Conservation (phyloP, 164 flowering plant species). For the Umbellularia californica region DNA sequence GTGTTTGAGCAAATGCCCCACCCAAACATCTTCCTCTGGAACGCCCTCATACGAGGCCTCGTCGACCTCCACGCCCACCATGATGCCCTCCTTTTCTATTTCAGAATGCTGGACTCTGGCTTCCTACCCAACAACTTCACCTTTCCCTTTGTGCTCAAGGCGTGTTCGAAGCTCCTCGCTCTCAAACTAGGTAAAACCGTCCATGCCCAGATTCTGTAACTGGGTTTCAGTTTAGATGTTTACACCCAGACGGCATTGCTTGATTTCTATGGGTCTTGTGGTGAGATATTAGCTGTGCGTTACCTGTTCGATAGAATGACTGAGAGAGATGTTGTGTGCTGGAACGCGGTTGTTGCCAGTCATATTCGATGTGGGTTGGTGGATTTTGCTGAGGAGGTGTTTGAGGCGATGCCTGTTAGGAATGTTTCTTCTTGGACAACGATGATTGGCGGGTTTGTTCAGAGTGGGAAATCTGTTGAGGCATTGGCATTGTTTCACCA, state of each 20-base stretch:
- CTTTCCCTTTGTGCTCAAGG: constrained; percentile 16
- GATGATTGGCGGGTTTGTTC: constrained; percentile 16
- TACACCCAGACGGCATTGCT: constrained; percentile 19
- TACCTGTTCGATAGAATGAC: constrained; percentile 17
- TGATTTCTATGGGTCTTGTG: constrained; percentile 13
- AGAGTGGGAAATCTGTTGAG: constrained; percentile 8
- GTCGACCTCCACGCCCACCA: constrained; percentile 4
- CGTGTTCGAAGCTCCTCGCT: constrained; percentile 14
- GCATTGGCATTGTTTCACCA: constrained; percentile 10
- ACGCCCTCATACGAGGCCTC: constrained; percentile 13
- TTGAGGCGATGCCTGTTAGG: constrained; percentile 9
- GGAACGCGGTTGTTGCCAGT: constrained; percentile 13
- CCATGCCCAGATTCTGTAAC: constrained; percentile 10
- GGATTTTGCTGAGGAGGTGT: constrained; percentile 10
- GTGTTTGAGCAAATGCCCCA: constrained; percentile 13
- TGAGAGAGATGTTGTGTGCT: constrained; percentile 15
- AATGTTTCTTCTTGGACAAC: constrained; percentile 21
- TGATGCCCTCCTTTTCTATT: constrained; percentile 5
- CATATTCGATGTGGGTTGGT: constrained; percentile 8
- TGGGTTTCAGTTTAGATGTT: constrained; percentile 14
- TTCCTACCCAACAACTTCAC: constrained; percentile 13
- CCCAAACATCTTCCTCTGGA: constrained; percentile 14
- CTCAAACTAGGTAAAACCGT: constrained; percentile 9
- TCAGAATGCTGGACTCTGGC: constrained; percentile 9
- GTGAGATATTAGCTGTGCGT: constrained; percentile 3